These are phyloP conservation scores for Stromatinia cepivora DNA, from an alignment of 2,329 filamentous ascomycete species.

Conservation along the genomic window DNA sequence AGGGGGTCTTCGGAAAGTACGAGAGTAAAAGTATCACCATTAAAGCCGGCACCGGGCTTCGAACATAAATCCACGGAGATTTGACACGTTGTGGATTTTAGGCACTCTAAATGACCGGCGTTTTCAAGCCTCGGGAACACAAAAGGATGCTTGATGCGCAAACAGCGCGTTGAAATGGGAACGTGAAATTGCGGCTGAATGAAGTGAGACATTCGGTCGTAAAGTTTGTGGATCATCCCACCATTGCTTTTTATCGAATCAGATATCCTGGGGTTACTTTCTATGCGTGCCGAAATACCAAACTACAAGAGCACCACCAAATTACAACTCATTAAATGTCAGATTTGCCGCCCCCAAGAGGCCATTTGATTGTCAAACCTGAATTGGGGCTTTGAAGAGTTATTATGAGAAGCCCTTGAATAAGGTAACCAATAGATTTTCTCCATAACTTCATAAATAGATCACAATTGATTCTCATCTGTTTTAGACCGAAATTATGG, in stretches of 20 bases:
- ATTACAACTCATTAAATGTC: not conserved
- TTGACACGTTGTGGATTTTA: not conserved
- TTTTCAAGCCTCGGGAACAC: not conserved
- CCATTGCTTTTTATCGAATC: not conserved
- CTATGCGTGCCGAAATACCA: not conserved
- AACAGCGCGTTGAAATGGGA: not conserved
- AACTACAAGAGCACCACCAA: not conserved
- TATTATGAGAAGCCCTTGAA: no score
- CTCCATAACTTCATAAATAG: not conserved
- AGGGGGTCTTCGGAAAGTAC: not conserved
- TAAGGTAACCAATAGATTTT: constrained; percentile 1
- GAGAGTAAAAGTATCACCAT: not conserved
- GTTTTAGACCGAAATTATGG: not conserved
- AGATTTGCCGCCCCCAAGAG: not conserved
- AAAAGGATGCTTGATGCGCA: not conserved
- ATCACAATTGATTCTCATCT: not conserved
- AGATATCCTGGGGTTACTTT: not conserved
- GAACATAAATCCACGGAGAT: not conserved
- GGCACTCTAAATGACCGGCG: not conserved
- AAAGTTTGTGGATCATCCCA: constrained; percentile 4
- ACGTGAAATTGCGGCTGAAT: constrained; percentile 9
- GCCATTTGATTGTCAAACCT: not conserved
- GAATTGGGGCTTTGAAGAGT: no score
- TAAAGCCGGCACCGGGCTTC: not conserved
- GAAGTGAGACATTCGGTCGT: not conserved